Conservation (phyloP, 345 rosid species). For the Dipteronia dyeriana region DNA sequence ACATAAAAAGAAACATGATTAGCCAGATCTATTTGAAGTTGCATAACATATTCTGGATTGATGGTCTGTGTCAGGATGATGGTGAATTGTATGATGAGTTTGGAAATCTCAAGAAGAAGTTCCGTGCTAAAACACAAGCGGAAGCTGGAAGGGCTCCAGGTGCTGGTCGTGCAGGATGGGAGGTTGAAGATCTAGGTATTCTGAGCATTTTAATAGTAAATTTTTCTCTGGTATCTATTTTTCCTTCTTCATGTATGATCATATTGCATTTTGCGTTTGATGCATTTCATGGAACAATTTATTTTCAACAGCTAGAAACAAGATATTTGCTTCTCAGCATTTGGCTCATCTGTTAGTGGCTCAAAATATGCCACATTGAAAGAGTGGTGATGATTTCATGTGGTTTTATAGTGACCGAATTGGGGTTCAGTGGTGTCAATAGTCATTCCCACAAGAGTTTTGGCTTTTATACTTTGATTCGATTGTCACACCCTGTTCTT, state of each 20-base stretch:
- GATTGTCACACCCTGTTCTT: neutral
- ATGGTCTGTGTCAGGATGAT: slow-evolving; percentile 66
- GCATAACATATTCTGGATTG: slow-evolving; percentile 20
- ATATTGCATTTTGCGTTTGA: neutral
- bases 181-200: slow-evolving; percentile 89
- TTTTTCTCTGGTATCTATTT: neutral
- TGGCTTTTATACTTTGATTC: neutral
- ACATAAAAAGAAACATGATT: neutral
- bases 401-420: neutral
- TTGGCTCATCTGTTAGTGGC: neutral
- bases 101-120: slow-evolving; percentile 96
- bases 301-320: neutral
- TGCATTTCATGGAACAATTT: neutral
- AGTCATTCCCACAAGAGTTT: neutral
- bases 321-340: neutral
- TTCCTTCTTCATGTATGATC: neutral
- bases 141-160: slow-evolving; percentile 67
- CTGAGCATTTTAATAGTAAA: neutral
- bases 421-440: neutral
- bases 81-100: slow-evolving; percentile 99
- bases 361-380: neutral
- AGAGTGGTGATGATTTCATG: neutral
- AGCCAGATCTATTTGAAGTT: slow-evolving; percentile 12
- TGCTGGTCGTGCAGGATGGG: slow-evolving; percentile 99
- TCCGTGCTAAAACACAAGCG: slow-evolving; percentile 80